Conservation (phyloP, 2,329 filamentous ascomycete species). For the Aurifilum marmelostoma region DNA sequence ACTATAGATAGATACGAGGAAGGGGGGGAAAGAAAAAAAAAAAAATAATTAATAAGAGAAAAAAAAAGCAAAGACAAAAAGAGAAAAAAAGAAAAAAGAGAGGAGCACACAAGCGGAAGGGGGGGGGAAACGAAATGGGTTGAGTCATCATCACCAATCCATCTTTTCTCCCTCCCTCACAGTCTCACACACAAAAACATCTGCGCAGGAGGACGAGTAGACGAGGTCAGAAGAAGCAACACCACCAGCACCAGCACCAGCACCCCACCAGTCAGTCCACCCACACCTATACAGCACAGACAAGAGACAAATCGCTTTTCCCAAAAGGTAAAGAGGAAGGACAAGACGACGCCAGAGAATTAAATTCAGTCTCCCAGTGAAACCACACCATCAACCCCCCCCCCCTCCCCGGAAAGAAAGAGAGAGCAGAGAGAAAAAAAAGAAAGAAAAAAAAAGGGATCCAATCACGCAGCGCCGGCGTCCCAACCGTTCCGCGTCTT, state of each 20-base stretch:
- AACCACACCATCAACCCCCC: too few species aligned
- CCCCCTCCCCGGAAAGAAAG: too few species aligned
- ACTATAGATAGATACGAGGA: neutral
- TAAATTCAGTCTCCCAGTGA: neutral
- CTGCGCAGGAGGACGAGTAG: too few species aligned
- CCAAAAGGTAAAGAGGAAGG: neutral
- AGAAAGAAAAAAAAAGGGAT: neutral
- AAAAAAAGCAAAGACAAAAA: neutral
- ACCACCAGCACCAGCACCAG: neutral
- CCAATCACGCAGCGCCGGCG: neutral
- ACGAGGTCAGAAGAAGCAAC: slow-evolving; percentile 1
- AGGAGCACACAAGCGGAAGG: too few species aligned
- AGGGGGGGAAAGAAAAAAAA: neutral
- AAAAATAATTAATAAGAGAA: too few species aligned
- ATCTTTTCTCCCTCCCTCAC: neutral
- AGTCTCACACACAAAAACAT: neutral
- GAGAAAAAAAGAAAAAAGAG: neutral
- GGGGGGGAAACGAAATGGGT: neutral
- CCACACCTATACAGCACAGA: neutral
- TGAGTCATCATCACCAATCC: neutral
- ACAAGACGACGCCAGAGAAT: too few species aligned
- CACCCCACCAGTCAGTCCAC: neutral
- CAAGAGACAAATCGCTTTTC: neutral
- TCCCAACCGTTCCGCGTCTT: neutral
- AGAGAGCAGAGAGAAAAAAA: neutral